Evolutionary conservation across 192 early-diverging fungal genomes (phyloP).

Genomic region (Backusella australiensis): DNA sequence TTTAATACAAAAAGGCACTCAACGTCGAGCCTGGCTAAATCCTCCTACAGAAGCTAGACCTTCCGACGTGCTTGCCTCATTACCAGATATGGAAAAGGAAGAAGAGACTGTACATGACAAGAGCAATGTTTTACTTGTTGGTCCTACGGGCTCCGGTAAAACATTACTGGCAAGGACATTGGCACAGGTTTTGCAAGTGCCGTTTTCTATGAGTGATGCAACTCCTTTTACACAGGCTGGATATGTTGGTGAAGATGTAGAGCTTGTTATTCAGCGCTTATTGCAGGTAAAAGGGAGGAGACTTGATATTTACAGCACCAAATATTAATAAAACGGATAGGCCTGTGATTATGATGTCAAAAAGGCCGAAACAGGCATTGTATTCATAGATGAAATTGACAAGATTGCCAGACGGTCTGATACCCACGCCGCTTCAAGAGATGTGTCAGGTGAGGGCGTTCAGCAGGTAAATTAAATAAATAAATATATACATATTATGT

Average conservation of each 20-base stretch:
- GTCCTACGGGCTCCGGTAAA: conserved; percentile 84
- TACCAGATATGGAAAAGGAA: not conserved
- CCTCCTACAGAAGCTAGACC: conserved; percentile 24
- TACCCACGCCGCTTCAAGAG: conserved; percentile 68
- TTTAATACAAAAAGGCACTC: conserved; percentile 10
- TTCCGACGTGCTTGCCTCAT: not conserved
- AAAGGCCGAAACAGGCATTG: conserved; percentile 76
- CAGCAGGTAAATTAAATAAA: conserved; percentile 55
- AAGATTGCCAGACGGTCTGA: conserved; percentile 84
- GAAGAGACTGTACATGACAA: conserved; percentile 71
- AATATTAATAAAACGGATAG: conserved; percentile 23
- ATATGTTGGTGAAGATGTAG: conserved; percentile 92
- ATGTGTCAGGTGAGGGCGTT: conserved; percentile 93
- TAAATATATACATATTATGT: not conserved
- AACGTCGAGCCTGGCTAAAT: conserved; percentile 35
- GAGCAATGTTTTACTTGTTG: conserved; percentile 85
- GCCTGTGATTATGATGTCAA: conserved; percentile 86
- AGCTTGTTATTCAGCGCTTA: conserved; percentile 80
- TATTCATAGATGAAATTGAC: conserved; percentile 96
- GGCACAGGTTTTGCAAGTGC: conserved; percentile 85
- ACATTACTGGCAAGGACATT: conserved; percentile 81
- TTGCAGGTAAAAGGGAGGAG: conserved; percentile 54
- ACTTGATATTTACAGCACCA: not conserved
- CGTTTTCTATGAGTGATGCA: conserved; percentile 88
- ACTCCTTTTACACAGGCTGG: conserved; percentile 89